These are phyloP conservation scores for Chrysosporium queenslandicum DNA, from an alignment of 2,329 filamentous ascomycete genomes.

Conservation along the genomic window DNA sequence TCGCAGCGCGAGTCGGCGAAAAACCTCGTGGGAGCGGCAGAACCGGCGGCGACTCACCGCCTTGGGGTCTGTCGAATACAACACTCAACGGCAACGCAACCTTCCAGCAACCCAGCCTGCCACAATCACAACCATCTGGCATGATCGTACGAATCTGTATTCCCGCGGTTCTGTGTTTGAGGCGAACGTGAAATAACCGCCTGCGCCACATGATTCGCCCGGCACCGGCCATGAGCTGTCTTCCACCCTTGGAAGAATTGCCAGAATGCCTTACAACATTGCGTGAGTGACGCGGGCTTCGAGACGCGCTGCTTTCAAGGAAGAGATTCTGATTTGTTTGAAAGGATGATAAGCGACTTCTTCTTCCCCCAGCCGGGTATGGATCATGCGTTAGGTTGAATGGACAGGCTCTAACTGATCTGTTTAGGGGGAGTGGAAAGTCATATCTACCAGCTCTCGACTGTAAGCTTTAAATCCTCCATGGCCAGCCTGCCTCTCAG, in stretches of 20 bases:
- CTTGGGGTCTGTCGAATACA: too few relatives aligned
- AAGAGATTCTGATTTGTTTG: slow-evolving; percentile 18
- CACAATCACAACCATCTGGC: too few relatives aligned
- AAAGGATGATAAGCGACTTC: slow-evolving; percentile 95
- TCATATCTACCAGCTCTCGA: slow-evolving; percentile 95
- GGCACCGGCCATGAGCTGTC: not conserved
- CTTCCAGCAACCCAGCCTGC: too few relatives aligned
- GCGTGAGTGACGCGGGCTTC: slow-evolving; percentile 41
- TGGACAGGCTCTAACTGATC: not conserved
- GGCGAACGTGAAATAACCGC: not conserved
- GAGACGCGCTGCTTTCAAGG: not conserved
- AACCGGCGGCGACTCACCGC: too few relatives aligned
- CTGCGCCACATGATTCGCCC: not conserved
- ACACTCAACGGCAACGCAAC: too few relatives aligned
- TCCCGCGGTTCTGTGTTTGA: too few relatives aligned
- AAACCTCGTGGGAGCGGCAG: too few relatives aligned
- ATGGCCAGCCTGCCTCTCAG: not conserved
- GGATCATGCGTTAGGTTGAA: slow-evolving; percentile 10
- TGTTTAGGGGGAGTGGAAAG: slow-evolving; percentile 72
- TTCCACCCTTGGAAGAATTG: not conserved
- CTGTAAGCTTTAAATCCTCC: slow-evolving; percentile 36
- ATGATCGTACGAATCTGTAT: too few relatives aligned
- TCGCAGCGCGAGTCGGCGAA: too few relatives aligned
- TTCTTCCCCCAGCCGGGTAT: slow-evolving; percentile 89
- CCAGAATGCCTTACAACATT: slow-evolving; percentile 58